A percentile compares a stretch with the other conserved stretches of the same genome.
These are phyloP conservation scores for Schizonepeta tenuifolia DNA, from an alignment of 257 asterid species.

Conservation along the genomic window DNA sequence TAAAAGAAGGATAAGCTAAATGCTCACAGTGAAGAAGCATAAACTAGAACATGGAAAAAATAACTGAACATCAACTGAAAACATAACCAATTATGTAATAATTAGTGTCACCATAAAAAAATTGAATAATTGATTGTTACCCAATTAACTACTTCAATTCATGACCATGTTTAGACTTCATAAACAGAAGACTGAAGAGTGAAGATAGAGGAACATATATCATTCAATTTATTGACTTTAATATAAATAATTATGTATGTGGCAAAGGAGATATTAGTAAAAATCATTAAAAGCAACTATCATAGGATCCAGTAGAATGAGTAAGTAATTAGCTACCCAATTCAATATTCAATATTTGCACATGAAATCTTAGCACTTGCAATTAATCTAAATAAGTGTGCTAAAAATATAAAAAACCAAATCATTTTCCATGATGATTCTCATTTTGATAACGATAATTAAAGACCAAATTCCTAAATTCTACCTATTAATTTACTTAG, in stretches of 20 bases:
- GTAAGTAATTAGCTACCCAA: neutral
- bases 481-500: neutral
- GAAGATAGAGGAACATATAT: constrained; percentile 5
- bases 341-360: neutral
- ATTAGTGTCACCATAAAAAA: constrained; percentile 3
- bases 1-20: constrained; percentile 23
- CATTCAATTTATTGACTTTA: neutral
- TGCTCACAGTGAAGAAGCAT: neutral
- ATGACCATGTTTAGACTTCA: constrained; percentile 12
- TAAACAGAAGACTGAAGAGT: constrained; percentile 9
- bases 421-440: constrained; percentile 4
- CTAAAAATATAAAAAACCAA: neutral
- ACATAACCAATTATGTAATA: neutral
- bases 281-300: constrained; percentile 15
- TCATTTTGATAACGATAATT: neutral
- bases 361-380: neutral
- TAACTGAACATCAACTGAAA: constrained; percentile 14
- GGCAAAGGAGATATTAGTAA: neutral
- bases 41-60: constrained; percentile 1
- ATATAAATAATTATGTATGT: constrained; percentile 16
- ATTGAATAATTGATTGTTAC: neutral
- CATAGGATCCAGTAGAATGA: constrained; percentile 2
- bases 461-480: neutral
- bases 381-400: neutral
- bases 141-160: neutral